Percentiles rank a stretch among this genome's conserved stretches.
These are phyloP conservation scores for Eucalyptus sp. DNA, from an alignment of 345 rosid genomes.

Conservation along the genomic window DNA sequence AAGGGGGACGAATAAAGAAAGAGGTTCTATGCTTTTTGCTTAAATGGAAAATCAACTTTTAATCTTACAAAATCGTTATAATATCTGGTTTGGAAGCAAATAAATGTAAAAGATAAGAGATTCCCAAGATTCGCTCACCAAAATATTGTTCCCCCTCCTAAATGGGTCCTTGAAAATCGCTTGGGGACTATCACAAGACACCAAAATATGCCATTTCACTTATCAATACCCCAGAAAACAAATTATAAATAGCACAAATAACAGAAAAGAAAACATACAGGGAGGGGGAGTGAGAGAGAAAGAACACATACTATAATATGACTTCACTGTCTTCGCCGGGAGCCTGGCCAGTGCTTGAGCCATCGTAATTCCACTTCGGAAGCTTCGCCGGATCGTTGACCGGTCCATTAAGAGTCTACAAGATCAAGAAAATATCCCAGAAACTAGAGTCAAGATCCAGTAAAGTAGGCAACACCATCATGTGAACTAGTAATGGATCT, in stretches of 20 bases:
- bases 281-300: neutral
- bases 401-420: constrained; percentile 14
- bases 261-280: neutral
- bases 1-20: neutral
- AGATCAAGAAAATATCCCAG: neutral
- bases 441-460: neutral
- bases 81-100: neutral
- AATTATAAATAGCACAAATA: neutral
- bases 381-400: constrained; percentile 11
- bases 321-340: constrained; percentile 23
- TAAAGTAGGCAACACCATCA: neutral
- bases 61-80: neutral
- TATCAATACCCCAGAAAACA: neutral
- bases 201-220: neutral
- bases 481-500: neutral
- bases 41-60: neutral
- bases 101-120: neutral
- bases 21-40: neutral
- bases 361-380: constrained; percentile 23
- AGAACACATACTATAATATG: constrained; percentile 4
- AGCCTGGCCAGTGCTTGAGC: constrained; percentile 22
- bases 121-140: constrained; percentile 3
- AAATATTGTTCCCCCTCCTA: constrained; percentile 20
- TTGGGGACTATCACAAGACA: constrained; percentile 4
- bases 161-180: constrained; percentile 21